Evolutionary conservation across 2,329 filamentous ascomycete genomes (phyloP).

Genomic region (Claviceps sp.): DNA sequence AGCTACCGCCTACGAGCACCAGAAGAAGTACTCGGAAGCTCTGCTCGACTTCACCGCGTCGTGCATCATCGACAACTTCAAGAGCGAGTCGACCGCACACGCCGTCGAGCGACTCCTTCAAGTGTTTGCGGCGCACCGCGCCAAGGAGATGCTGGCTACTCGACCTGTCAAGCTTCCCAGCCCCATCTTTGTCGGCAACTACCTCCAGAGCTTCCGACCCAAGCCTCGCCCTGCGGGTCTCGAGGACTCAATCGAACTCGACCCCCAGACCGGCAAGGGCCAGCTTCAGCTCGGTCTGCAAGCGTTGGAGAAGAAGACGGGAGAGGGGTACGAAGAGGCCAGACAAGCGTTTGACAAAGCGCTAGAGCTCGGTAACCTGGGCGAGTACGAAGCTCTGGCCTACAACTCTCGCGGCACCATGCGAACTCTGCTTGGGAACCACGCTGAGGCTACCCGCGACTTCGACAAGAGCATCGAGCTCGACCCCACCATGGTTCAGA

Average conservation of each 20-base stretch:
- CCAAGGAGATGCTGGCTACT: constrained; percentile 75
- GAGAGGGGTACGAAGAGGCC: constrained; percentile 83
- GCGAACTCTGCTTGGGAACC: constrained; percentile 81
- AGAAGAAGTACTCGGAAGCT: constrained; percentile 81
- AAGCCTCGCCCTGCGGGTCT: constrained; percentile 68
- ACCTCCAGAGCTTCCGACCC: constrained; percentile 92
- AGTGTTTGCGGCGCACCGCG: constrained; percentile 92
- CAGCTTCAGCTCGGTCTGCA: constrained; percentile 74
- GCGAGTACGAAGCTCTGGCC: constrained; percentile 73
- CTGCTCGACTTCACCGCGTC: constrained; percentile 96
- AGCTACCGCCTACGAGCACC: constrained; percentile 91
- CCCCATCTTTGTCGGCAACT: constrained; percentile 95
- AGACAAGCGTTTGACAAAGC: constrained; percentile 77
- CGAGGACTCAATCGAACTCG: constrained; percentile 66
- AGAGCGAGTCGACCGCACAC: constrained; percentile 77
- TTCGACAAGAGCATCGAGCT: constrained; percentile 88
- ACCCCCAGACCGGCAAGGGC: constrained; percentile 67
- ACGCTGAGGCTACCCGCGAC: constrained; percentile 67
- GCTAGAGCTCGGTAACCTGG: constrained; percentile 67
- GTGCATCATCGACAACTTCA: constrained; percentile 97
- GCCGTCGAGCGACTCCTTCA: constrained; percentile 88
- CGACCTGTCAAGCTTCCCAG: constrained; percentile 82
- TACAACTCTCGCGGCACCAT: constrained; percentile 97
- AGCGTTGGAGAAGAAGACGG: constrained; percentile 73
- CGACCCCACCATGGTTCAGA: constrained; percentile 78